These are phyloP conservation scores for Ambrosia artemisiifolia DNA, from an alignment of 129 eudicot species.

Conservation along the genomic window DNA sequence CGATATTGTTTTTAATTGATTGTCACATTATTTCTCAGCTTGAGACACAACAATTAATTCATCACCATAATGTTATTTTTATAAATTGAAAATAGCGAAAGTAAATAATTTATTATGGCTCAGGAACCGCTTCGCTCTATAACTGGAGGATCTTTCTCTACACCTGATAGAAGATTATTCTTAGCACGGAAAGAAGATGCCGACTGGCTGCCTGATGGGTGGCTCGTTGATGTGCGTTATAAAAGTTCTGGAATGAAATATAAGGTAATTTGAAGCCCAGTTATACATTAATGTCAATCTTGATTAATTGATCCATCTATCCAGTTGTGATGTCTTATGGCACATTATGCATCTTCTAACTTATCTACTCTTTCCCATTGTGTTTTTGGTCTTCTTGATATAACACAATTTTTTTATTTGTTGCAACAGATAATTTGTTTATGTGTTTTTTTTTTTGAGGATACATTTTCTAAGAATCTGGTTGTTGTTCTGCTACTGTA, in stretches of 20 bases:
- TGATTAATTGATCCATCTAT: conserved; percentile 5
- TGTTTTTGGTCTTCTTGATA: conserved; percentile 19
- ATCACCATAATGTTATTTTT: background rate
- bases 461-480: background rate
- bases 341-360: conserved; percentile 6
- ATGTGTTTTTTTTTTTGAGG: background rate
- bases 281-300: background rate
- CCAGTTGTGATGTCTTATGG: background rate
- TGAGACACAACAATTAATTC: background rate
- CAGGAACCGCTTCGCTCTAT: conserved; percentile 25
- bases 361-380: background rate
- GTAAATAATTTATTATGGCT: background rate
- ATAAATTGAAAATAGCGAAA: background rate
- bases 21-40: background rate
- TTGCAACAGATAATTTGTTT: background rate
- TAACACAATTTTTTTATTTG: conserved; percentile 15
- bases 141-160: conserved; percentile 24
- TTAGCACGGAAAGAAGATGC: conserved; percentile 16
- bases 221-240: conserved; percentile 45
- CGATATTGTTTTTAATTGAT: background rate
- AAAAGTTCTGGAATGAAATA: conserved; percentile 21
- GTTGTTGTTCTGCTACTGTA: conserved; percentile 14
- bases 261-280: conserved; percentile 35
- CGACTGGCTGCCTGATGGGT: conserved; percentile 65
- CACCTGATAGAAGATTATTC: conserved; percentile 19